Evolutionary conservation across 768 basidiomycete genomes (phyloP).

Genomic region (Suillus brevipes): DNA sequence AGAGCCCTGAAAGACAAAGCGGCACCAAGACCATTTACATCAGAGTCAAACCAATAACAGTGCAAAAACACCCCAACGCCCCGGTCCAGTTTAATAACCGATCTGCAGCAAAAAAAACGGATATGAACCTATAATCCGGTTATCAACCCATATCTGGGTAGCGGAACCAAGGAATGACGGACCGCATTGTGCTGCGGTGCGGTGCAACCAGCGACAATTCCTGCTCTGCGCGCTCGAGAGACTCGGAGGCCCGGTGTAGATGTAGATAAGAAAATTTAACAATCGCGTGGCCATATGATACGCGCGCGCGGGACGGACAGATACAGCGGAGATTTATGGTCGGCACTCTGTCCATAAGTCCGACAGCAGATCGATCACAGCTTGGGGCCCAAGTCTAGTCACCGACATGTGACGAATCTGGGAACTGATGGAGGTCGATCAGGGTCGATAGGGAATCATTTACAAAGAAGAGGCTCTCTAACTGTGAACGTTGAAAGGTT

Average conservation of each 20-base stretch:
- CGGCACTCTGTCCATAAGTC: conserved; percentile 2
- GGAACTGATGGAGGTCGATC: conserved; percentile 6
- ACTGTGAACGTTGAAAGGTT: conserved; percentile 7
- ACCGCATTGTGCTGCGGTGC: neutral
- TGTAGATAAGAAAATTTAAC: neutral
- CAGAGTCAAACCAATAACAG: no score
- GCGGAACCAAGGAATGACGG: neutral
- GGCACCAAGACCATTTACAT: neutral
- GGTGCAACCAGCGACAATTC: neutral
- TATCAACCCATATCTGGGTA: neutral
- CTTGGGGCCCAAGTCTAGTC: conserved; percentile 5
- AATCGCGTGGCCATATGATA: conserved; percentile 2
- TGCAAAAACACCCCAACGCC: neutral
- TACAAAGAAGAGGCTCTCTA: conserved; percentile 4
- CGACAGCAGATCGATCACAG: conserved; percentile 4
- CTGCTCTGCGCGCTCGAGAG: neutral
- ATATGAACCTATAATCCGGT: neutral
- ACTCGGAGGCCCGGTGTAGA: neutral
- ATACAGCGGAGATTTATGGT: conserved; percentile 7
- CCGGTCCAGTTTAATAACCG: neutral
- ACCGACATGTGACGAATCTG: conserved; percentile 7
- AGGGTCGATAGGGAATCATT: conserved; percentile 8
- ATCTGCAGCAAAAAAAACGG: neutral
- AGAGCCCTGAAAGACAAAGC: neutral
- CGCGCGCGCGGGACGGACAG: neutral